Percentiles rank a stretch among this genome's conserved stretches.
Conservation (phyloP, 169 alveolate species). For the Plasmodium sp. region DNA sequence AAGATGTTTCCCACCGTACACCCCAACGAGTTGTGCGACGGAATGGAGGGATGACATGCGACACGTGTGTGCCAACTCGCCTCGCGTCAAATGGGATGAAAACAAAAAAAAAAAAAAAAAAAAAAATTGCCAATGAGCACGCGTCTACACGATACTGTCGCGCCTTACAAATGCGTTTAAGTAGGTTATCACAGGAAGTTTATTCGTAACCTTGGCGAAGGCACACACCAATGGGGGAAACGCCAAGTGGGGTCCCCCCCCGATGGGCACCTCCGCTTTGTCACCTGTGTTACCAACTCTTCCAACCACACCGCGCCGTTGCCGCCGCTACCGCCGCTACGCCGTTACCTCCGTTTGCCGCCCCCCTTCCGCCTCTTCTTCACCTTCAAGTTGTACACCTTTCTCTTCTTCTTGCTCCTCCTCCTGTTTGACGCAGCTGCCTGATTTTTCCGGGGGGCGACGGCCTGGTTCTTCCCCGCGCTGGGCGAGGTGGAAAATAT, state of each 20-base stretch:
- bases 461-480: background rate
- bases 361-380: constrained; percentile 13
- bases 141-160: background rate
- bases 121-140: background rate
- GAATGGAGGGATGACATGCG: background rate
- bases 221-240: background rate
- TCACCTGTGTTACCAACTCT: background rate
- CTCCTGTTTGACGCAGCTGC: background rate
- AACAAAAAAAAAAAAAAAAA: background rate
- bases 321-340: background rate
- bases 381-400: constrained; percentile 27
- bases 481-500: constrained; percentile 5
- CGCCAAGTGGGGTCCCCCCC: background rate
- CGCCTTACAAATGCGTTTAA: background rate
- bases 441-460: background rate
- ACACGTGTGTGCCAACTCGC: background rate
- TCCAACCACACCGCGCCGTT: background rate
- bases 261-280: background rate
- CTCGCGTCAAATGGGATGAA: background rate
- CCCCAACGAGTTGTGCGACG: background rate
- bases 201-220: background rate
- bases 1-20: background rate
- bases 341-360: background rate
- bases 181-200: background rate
- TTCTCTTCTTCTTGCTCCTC: constrained; percentile 28